Evolutionary conservation across 768 basidiomycete genomes (phyloP).

Genomic region (Suillus subalutaceus): DNA sequence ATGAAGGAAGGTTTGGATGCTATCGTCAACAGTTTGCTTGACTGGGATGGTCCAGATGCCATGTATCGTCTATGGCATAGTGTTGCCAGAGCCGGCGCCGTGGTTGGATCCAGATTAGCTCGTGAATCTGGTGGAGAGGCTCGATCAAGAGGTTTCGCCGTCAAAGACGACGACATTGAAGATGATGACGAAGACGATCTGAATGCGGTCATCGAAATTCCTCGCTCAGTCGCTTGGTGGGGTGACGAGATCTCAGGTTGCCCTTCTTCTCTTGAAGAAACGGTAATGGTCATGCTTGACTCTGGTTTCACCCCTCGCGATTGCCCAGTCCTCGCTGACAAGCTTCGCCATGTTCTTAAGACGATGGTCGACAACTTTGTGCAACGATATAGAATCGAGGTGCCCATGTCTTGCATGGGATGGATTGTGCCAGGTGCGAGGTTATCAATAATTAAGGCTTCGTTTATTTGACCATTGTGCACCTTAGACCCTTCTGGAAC

Average conservation of each 20-base stretch:
- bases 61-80: conserved; percentile 46
- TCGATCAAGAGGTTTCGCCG: conserved; percentile 47
- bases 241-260: conserved; percentile 60
- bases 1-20: conserved; percentile 38
- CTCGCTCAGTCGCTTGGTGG: conserved; percentile 69
- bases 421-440: conserved; percentile 60
- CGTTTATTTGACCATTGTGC: not conserved
- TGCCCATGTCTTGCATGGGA: conserved; percentile 62
- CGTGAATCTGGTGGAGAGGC: conserved; percentile 37
- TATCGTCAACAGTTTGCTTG: conserved; percentile 41
- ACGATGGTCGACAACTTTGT: conserved; percentile 45
- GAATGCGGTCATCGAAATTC: conserved; percentile 25
- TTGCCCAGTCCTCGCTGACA: conserved; percentile 54
- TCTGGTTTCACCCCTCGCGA: conserved; percentile 57
- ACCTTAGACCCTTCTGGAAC: conserved; percentile 53
- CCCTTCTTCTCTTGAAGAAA: conserved; percentile 68
- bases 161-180: conserved; percentile 41
- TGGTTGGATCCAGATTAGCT: conserved; percentile 42
- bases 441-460: not conserved
- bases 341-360: conserved; percentile 52
- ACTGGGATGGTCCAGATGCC: conserved; percentile 47
- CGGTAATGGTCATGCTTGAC: conserved; percentile 56
- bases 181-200: conserved; percentile 41
- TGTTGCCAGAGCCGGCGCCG: conserved; percentile 43
- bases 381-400: conserved; percentile 48